Percentiles rank a stretch among this genome's conserved stretches.
Conservation (phyloP, 1,139 yeast genomes). For the Scheffersomyces lignicola region DNA sequence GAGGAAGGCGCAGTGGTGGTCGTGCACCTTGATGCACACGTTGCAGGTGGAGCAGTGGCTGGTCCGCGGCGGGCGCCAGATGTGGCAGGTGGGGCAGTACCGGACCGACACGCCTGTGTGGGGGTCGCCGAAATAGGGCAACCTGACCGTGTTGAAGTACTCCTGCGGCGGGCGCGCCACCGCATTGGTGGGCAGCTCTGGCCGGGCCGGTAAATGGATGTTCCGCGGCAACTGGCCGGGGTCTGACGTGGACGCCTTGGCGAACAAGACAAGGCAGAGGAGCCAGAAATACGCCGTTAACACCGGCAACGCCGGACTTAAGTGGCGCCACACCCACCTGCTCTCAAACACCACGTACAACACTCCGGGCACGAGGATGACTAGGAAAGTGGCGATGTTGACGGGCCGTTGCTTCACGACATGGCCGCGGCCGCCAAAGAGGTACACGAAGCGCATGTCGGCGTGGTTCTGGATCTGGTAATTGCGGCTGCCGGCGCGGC, state of each 20-base stretch:
- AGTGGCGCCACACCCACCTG: conserved; percentile 55
- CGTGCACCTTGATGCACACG: conserved; percentile 44
- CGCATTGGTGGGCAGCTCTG: conserved; percentile 6
- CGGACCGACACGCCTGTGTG: conserved; percentile 39
- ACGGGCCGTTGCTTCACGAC: conserved; percentile 39
- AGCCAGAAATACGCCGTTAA: conserved; percentile 61
- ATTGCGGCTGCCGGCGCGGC: no score
- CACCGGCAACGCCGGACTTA: conserved; percentile 60
- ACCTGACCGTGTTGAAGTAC: conserved; percentile 54
- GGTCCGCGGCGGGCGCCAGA: conserved; percentile 49
- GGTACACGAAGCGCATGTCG: conserved; percentile 40
- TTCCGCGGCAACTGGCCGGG: conserved; percentile 77
- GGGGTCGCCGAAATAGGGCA: conserved; percentile 46
- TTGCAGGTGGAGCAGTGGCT: conserved; percentile 47
- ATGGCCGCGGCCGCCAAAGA: conserved; percentile 66
- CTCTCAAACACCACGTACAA: conserved; percentile 48
- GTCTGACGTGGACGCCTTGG: conserved; percentile 59
- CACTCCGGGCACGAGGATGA: conserved; percentile 49
- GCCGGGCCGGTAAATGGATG: conserved; percentile 51
- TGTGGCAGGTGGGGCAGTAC: conserved; percentile 47
- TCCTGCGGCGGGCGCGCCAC: conserved; percentile 51
- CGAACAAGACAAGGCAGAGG: conserved; percentile 45
- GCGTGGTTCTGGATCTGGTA: conserved; percentile 36
- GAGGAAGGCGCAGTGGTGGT: conserved; percentile 42
- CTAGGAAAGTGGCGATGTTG: conserved; percentile 30